Base-by-base conservation (phyloP, 805 yeast species). In the Candida vartiovaarae region DNA sequence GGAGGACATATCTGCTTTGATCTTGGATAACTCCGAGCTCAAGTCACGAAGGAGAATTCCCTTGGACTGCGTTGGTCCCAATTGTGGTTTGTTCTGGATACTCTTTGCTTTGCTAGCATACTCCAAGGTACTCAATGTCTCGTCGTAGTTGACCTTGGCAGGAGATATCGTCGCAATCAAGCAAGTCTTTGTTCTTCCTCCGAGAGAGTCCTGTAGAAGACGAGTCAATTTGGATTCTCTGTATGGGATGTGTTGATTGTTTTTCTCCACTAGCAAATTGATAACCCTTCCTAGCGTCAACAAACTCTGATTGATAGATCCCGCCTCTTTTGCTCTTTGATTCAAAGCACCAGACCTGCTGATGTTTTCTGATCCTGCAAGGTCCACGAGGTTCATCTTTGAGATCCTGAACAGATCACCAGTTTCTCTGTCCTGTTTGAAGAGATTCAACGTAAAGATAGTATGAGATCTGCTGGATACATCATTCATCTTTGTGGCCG, bases 331-430 rank as follows among this genome's bases (percentile, higher is more conserved):
- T 0, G 96, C 96, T 36, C 96, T 72, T 58, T 79, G 83, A 52
- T 84, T 80, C 25, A 78, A 71, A 0, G 97, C 96, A 3, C 99
- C 99, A 0, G 96, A 85, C 54, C 88, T 70, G 53, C 75, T 77
- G 42, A 91, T 82, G 59, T 90, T 90, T 61, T 91, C 99, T 5
- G 95, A 85, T 1, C 99, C 98, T 0, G 98, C 99, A 50, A 91
- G 70, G 66, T 91, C 98, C 5, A 91, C 98, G 24, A 90, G 67
- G 59, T 90, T 88, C 70, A 88, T 78, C 55, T 87, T 88, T 6
- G 89, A 80, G 25, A 74, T 63, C 48, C 79, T 66, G 47, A 73
- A 72, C 25, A 67, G 52, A 44, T 76, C 80, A 24, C 64, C 65
- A 20, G 62, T 69, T 62, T 40, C 75, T 67, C 45, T 42, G 25